Evolutionary conservation across 768 basidiomycete species (phyloP).

Genomic region (Lepiota subincarnata): DNA sequence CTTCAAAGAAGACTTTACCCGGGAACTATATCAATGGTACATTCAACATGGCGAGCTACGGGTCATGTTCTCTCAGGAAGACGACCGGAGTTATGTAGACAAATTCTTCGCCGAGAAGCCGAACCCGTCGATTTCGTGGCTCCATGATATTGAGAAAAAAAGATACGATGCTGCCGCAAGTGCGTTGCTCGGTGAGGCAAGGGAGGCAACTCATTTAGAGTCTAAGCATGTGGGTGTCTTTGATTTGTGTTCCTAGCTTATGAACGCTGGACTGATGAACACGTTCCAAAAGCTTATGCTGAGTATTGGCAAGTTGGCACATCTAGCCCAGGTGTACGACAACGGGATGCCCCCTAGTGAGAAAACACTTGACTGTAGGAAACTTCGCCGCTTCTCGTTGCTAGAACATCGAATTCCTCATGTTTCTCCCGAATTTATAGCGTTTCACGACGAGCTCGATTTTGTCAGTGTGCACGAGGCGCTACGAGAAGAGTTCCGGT

Average conservation of each 20-base stretch:
- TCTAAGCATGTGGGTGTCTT: slow-evolving; percentile 67
- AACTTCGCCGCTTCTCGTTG: background rate
- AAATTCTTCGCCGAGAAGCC: slow-evolving; percentile 61
- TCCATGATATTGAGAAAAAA: slow-evolving; percentile 75
- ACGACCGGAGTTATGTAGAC: slow-evolving; percentile 63
- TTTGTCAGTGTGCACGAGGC: slow-evolving; percentile 80
- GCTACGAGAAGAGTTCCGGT: slow-evolving; percentile 59
- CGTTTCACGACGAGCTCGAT: slow-evolving; percentile 84
- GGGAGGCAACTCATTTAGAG: slow-evolving; percentile 51
- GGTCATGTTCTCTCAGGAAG: slow-evolving; percentile 75
- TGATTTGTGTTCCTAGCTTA: slow-evolving; percentile 14
- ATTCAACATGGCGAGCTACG: slow-evolving; percentile 86
- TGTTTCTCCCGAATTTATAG: slow-evolving; percentile 31
- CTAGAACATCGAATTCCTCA: slow-evolving; percentile 3
- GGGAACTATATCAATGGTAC: slow-evolving; percentile 90
- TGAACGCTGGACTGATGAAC: background rate
- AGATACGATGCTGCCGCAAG: slow-evolving; percentile 62
- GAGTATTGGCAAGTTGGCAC: slow-evolving; percentile 84
- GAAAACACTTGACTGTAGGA: slow-evolving; percentile 51
- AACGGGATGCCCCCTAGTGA: slow-evolving; percentile 43
- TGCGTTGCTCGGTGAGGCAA: slow-evolving; percentile 60
- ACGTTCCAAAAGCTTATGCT: slow-evolving; percentile 65
- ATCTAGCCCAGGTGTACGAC: slow-evolving; percentile 76
- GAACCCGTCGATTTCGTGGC: slow-evolving; percentile 72
- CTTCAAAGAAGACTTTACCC: slow-evolving; percentile 81